A percentile compares a stretch with the other conserved stretches of the same genome.
Conservation (phyloP, 164 flowering plant species). For the Chimonanthus salicifolius region DNA sequence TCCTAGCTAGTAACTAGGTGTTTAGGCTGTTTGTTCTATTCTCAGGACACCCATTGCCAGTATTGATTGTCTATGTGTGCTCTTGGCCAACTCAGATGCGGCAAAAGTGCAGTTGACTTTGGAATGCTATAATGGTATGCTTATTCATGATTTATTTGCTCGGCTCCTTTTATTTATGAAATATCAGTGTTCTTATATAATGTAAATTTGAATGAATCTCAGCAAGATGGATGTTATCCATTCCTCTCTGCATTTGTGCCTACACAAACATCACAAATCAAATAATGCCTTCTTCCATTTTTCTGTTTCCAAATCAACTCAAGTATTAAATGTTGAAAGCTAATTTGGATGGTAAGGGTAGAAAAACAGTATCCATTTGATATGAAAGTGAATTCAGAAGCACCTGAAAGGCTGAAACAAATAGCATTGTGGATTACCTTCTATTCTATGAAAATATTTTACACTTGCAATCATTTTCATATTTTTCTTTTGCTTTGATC, state of each 20-base stretch:
- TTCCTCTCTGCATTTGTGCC: neutral
- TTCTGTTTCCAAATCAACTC: neutral
- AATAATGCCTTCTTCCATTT: neutral
- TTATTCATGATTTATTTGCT: neutral
- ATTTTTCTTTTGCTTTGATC: neutral
- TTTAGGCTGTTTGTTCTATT: conserved; percentile 84
- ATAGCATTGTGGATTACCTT: neutral
- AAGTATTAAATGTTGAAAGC: neutral
- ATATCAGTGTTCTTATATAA: neutral
- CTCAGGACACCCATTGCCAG: conserved; percentile 75
- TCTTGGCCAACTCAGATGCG: conserved; percentile 64
- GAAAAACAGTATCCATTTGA: neutral
- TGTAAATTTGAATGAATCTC: neutral
- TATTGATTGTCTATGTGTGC: conserved; percentile 56
- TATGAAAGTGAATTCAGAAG: no score
- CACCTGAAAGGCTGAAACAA: neutral
- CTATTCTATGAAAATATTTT: no score
- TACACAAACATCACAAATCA: neutral
- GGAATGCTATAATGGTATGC: conserved; percentile 60
- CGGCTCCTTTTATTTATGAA: neutral
- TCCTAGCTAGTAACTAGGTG: conserved; percentile 9
- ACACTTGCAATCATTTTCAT: no score
- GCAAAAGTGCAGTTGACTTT: conserved; percentile 79
- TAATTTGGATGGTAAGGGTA: neutral
- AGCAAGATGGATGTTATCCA: neutral